These are phyloP conservation scores for Fusarium aywerte DNA, from an alignment of 2,329 filamentous ascomycete genomes.

Conservation along the genomic window DNA sequence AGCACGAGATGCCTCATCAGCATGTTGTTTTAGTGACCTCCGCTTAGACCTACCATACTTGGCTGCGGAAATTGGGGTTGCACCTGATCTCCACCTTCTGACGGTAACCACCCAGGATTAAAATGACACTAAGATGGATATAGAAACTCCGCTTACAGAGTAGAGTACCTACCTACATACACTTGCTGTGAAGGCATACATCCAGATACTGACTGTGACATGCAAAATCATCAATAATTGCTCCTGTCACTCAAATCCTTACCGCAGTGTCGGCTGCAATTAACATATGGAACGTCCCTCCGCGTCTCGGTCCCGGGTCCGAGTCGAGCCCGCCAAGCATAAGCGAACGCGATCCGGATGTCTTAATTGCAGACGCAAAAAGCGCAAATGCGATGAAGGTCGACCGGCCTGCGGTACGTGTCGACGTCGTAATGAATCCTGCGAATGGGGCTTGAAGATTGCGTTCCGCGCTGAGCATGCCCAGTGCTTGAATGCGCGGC, in stretches of 20 bases:
- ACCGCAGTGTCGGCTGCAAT: conserved; percentile 28
- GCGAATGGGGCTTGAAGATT: conserved; percentile 54
- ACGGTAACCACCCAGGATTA: not conserved
- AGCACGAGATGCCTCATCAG: too few relatives aligned
- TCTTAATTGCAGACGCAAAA: conserved; percentile 54
- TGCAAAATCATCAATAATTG: too few relatives aligned
- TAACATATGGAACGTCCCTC: conserved; percentile 38
- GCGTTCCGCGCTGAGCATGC: conserved; percentile 53
- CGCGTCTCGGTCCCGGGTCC: not conserved
- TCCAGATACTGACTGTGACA: too few relatives aligned
- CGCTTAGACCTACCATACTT: conserved; percentile 11
- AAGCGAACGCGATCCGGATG: conserved; percentile 52
- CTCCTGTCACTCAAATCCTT: too few relatives aligned
- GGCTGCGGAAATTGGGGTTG: not conserved
- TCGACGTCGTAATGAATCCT: conserved; percentile 47
- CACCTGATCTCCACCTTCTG: conserved; percentile 5
- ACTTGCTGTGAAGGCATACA: too few relatives aligned
- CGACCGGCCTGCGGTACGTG: conserved; percentile 52
- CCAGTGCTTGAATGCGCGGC: conserved; percentile 46
- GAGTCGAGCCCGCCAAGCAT: conserved; percentile 40
- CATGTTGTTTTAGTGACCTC: too few relatives aligned
- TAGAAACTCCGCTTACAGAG: not conserved
- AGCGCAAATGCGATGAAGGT: conserved; percentile 54
- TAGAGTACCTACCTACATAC: too few relatives aligned
- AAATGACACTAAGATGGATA: not conserved